Base-by-base conservation (phyloP, 2,329 filamentous ascomycete species). In the Arthroderma sp. region DNA sequence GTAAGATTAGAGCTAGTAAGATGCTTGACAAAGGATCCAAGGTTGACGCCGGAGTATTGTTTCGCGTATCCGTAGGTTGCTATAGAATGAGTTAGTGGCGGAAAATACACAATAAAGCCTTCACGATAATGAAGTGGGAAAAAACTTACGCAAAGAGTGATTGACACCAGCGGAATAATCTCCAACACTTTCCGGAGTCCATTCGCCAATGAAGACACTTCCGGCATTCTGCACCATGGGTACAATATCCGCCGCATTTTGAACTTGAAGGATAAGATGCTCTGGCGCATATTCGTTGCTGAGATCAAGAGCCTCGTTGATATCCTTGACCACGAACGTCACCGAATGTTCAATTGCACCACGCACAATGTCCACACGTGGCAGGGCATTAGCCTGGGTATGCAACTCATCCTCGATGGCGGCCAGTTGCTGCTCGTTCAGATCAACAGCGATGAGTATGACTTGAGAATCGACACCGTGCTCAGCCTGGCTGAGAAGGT, bases 141-240 rank as follows among this genome's bases (percentile, higher is more conserved):
- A 29, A 5, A 33, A 82, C 86, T 77, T 82, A 94, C 87, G 91
- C 53, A 98, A 70, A 47, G 86, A 93, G 71, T 98, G 91, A 65
- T 98, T 98, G 36, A 98, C 91, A 58, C 91, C 91, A 43, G 91
- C 91, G 51, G 87, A 94, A 69, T 98, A 98, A 63, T 98, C 91
- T 38, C 91, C 91, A 3, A 98, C 91, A 62, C 86, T 94, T 68
- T 98, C 91, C 4, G 91, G 91, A 0, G 91, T 96, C 91, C 91
- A 98, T 52, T 83, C 74, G 6, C 91, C 91, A 52, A 96, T 81
- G 61, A 98, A 98, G 5, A 98, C 88, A 60, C 86, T 94, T 11
- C 91, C 91, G 2, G 91, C 91, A 56, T 98, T 95, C 68, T 87
- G 77, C 27, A 98, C 87, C 61, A 82, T 68, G 32, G 84, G 79